Conservation (phyloP, 257 asterid species). For the Anisodus acutangulus region DNA sequence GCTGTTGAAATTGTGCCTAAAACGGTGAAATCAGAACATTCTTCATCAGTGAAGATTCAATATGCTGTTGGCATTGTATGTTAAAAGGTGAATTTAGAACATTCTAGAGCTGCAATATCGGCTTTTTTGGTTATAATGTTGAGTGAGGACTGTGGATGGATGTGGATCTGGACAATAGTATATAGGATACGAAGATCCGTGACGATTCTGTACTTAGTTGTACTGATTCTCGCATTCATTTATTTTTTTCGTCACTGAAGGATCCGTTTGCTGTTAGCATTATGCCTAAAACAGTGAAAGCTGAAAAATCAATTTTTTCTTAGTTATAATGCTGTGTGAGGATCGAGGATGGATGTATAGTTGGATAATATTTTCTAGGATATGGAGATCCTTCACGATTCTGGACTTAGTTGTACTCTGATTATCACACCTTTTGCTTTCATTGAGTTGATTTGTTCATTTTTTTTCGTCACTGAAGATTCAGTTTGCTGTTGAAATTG, state of each 20-base stretch:
- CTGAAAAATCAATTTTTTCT: too few relatives aligned
- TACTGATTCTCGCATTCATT: too few relatives aligned
- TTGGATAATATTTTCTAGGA: too few relatives aligned
- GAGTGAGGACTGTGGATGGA: not conserved
- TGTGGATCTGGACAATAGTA: not conserved
- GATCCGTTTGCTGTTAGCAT: too few relatives aligned
- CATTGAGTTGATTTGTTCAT: too few relatives aligned
- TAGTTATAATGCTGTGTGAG: too few relatives aligned
- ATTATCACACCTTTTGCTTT: not conserved
- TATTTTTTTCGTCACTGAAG: too few relatives aligned
- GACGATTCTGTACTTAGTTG: not conserved
- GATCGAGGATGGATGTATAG: too few relatives aligned
- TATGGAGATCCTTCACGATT: too few relatives aligned
- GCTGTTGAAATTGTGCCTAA: not conserved
- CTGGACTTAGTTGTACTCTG: not conserved
- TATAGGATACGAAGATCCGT: not conserved
- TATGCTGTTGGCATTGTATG: not conserved
- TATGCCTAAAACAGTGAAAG: too few relatives aligned
- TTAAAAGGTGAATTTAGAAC: not conserved
- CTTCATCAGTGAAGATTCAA: not conserved
- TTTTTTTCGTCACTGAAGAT: not conserved
- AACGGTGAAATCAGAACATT: not conserved
- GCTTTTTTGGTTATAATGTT: not conserved
- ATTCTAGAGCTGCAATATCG: not conserved
- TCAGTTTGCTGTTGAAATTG: not conserved